Conservation (phyloP, 2,329 filamentous ascomycete genomes). For the Plenodomus tracheiphilus region DNA sequence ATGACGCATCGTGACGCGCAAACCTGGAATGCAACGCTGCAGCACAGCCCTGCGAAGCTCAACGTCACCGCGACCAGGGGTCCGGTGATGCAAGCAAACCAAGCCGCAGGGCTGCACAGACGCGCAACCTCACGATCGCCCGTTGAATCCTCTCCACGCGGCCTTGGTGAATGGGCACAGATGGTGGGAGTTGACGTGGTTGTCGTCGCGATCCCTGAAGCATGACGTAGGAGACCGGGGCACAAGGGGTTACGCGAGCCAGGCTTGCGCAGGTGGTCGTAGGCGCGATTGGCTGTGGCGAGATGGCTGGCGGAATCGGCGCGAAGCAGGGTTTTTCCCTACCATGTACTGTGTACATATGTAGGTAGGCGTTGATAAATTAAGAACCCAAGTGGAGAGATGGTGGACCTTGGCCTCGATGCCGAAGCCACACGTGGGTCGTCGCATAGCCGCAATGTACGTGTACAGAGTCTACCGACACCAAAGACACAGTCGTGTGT, state of each 20-base stretch:
- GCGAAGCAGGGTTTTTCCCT: neutral
- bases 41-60: constrained; percentile 3
- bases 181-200: neutral
- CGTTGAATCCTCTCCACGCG: neutral
- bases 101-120: constrained; percentile 13
- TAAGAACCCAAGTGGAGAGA: neutral
- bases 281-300: neutral
- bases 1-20: neutral
- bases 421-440: neutral
- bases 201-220: constrained; percentile 9
- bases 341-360: too few species aligned
- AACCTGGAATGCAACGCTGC: constrained; percentile 7
- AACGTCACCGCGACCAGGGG: constrained; percentile 31
- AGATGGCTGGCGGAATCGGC: neutral
- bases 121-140: constrained; percentile 23
- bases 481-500: too few species aligned
- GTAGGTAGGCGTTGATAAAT: neutral
- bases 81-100: constrained; percentile 9
- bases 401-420: neutral
- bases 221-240: constrained; percentile 14
- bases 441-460: constrained; percentile 9
- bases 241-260: constrained; percentile 3
- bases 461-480: too few species aligned
- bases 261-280: constrained; percentile 8
- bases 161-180: neutral